Percentiles rank a stretch among this genome's conserved stretches.
phyloP scores from a whole-genome alignment of 2,329 filamentous ascomycete species.

The Thermomyces lanuginosus region DNA sequence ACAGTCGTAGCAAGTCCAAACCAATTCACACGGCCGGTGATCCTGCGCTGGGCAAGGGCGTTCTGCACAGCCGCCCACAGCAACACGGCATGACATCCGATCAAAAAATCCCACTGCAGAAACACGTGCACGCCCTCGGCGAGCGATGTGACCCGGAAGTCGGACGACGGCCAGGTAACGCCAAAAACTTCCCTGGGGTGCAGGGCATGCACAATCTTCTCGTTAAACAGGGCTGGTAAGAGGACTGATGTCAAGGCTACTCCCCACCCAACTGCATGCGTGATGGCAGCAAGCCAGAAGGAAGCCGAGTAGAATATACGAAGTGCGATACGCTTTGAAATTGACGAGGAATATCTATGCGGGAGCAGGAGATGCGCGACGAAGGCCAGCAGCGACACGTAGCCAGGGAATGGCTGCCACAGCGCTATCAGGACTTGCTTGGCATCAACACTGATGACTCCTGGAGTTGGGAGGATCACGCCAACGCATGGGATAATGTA shows the following conservation, averaged over 20 bases:
- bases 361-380: constrained; percentile 13
- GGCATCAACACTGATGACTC: constrained; percentile 20
- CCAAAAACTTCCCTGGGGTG: constrained; percentile 25
- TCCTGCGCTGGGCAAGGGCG: constrained; percentile 13
- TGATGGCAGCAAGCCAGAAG: constrained; percentile 22
- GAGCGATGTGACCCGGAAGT: constrained; percentile 16
- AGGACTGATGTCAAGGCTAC: constrained; percentile 25
- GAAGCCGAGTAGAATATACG: constrained; percentile 23
- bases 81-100: constrained; percentile 27
- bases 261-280: constrained; percentile 27
- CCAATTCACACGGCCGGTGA: constrained; percentile 13
- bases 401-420: constrained; percentile 37
- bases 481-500: constrained; percentile 30
- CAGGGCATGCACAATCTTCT: constrained; percentile 17
- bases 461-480: constrained; percentile 29
- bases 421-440: constrained; percentile 34
- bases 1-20: constrained; percentile 19
- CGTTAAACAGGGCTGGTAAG: constrained; percentile 20
- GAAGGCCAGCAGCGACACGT: constrained; percentile 26
- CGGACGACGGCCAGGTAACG: constrained; percentile 16
- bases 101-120: constrained; percentile 34
- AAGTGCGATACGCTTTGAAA: constrained; percentile 4
- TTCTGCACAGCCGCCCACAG: constrained; percentile 31
- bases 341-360: constrained; percentile 1
- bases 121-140: constrained; percentile 30